phyloP scores from a whole-genome alignment of 192 early-diverging fungal species.

The Spizellomyces sp. region DNA sequence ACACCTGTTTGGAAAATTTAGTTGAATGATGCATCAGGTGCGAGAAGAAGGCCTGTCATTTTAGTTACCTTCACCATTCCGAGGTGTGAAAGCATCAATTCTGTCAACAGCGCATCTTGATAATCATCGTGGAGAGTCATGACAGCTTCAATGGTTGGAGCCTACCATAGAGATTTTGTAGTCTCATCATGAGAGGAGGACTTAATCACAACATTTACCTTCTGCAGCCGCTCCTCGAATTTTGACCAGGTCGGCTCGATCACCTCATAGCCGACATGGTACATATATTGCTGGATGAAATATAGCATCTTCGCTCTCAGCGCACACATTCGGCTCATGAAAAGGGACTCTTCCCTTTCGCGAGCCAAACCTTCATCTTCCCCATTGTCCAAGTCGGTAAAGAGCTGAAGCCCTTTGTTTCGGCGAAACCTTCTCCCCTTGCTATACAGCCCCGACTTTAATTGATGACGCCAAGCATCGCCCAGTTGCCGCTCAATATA shows the following conservation, averaged over 20 bases:
- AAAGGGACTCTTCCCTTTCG: conserved; percentile 18
- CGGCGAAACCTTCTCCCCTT: conserved; percentile 18
- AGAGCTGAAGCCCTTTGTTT: neutral
- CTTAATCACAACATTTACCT: conserved; percentile 14
- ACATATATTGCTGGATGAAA: conserved; percentile 91
- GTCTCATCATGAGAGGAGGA: too few relatives aligned
- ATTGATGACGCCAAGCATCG: conserved; percentile 74
- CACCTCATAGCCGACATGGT: conserved; percentile 89
- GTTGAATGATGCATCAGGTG: neutral
- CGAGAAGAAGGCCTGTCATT: neutral
- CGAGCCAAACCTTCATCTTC: neutral
- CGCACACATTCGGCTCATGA: conserved; percentile 60
- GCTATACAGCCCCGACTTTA: conserved; percentile 40
- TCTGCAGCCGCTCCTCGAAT: conserved; percentile 65
- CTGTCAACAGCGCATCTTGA: conserved; percentile 83
- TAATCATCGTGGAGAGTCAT: conserved; percentile 79
- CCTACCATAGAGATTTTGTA: conserved; percentile 18
- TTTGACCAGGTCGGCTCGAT: conserved; percentile 87
- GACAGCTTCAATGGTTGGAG: conserved; percentile 86
- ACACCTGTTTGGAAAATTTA: conserved; percentile 50
- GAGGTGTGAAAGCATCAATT: conserved; percentile 84
- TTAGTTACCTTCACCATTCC: conserved; percentile 75
- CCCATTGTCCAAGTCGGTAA: neutral
- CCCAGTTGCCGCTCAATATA: conserved; percentile 84
- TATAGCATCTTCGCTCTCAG: conserved; percentile 82